Evolutionary conservation across 1,284 basidiomycete species (phyloP).

Genomic region (Moesziomyces sp.): DNA sequence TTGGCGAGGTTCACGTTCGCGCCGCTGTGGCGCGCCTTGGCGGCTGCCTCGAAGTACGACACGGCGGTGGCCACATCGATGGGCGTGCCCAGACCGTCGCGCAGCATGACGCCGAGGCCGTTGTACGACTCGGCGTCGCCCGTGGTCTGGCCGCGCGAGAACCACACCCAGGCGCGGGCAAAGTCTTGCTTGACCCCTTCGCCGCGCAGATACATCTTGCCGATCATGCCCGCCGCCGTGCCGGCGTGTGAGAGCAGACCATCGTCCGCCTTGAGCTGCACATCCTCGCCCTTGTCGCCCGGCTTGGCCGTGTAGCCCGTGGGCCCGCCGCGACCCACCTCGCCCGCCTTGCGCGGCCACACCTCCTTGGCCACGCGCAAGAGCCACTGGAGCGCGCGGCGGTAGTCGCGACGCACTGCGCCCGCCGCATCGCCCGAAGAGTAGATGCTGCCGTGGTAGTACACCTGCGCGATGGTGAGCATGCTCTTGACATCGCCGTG

Average conservation of each 20-base stretch:
- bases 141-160: constrained; percentile 77
- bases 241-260: constrained; percentile 31
- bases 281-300: constrained; percentile 51
- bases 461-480: constrained; percentile 55
- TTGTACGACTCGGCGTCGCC: constrained; percentile 89
- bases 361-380: constrained; percentile 48
- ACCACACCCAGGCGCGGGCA: constrained; percentile 88
- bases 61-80: constrained; percentile 72
- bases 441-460: constrained; percentile 64
- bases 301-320: constrained; percentile 34
- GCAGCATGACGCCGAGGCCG: constrained; percentile 87
- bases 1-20: constrained; percentile 91
- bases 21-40: constrained; percentile 75
- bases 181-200: constrained; percentile 87
- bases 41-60: constrained; percentile 80
- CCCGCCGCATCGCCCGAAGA: constrained; percentile 59
- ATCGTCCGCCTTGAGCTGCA: constrained; percentile 50
- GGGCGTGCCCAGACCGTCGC: constrained; percentile 82
- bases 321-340: constrained; percentile 50
- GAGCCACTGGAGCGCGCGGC: constrained; percentile 47
- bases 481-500: constrained; percentile 48
- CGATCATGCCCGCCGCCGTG: constrained; percentile 71
- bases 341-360: constrained; percentile 59
- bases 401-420: constrained; percentile 55
- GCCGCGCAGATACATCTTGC: constrained; percentile 91